Percentiles rank a stretch among this genome's conserved stretches.
Conservation (phyloP, 73 alveolate genomes). For the Stentor coeruleus region DNA sequence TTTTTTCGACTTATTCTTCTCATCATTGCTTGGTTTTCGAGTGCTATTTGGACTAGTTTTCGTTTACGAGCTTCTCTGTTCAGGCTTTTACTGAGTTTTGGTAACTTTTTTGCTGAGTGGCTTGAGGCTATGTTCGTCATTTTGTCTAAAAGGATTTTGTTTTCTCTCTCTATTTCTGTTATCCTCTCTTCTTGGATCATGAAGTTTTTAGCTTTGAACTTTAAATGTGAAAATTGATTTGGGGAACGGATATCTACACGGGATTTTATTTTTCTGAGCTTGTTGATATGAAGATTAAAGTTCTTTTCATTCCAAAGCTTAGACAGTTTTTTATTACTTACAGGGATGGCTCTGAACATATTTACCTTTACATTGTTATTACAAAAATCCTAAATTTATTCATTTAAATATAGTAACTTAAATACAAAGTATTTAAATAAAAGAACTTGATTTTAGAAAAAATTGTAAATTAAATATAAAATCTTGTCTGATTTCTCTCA, state of each 20-base stretch:
- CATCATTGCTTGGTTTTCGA: conserved; percentile 48
- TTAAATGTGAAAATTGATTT: not conserved
- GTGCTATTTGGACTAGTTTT: conserved; percentile 36
- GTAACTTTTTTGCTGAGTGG: not conserved
- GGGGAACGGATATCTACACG: conserved; percentile 25
- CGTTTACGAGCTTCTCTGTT: conserved; percentile 40
- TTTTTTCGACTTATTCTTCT: conserved; percentile 31
- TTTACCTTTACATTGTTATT: conserved; percentile 18
- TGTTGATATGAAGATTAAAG: conserved; percentile 15
- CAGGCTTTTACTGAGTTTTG: conserved; percentile 22
- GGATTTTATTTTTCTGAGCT: conserved; percentile 28
- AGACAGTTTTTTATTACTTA: conserved; percentile 27
- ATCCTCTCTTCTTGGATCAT: conserved; percentile 54
- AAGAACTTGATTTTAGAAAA: no score
- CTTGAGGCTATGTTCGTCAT: conserved; percentile 45
- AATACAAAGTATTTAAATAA: no score
- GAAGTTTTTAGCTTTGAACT: conserved; percentile 39
- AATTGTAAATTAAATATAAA: no score
- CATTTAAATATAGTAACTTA: not conserved
- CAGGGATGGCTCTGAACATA: conserved; percentile 45
- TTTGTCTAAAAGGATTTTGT: conserved; percentile 47
- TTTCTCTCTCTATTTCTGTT: conserved; percentile 62
- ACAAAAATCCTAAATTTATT: not conserved
- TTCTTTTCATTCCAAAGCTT: conserved; percentile 43
- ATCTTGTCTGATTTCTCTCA: no score